Evolutionary conservation across 306 rosid genomes (phyloP).

Genomic region (Malus asiatica): DNA sequence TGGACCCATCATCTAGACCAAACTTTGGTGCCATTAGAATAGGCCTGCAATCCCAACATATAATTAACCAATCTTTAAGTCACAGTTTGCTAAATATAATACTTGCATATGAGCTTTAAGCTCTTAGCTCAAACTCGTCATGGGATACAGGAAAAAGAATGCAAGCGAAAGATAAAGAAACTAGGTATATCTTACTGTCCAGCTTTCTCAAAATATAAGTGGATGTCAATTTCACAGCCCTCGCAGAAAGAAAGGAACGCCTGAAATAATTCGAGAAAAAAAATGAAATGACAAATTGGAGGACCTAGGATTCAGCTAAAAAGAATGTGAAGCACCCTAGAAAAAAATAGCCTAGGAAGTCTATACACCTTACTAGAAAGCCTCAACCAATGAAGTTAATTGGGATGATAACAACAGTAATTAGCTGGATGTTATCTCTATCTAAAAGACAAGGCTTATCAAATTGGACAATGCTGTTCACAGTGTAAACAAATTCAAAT

Average conservation of each 20-base stretch:
- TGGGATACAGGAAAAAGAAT: not conserved
- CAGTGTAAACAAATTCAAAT: not conserved
- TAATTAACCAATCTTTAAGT: not conserved
- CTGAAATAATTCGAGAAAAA: slow-evolving; percentile 38
- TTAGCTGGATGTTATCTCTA: slow-evolving; percentile 9
- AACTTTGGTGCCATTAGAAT: slow-evolving; percentile 88
- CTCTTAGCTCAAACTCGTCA: not conserved
- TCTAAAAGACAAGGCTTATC: not conserved
- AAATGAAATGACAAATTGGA: not conserved
- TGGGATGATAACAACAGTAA: slow-evolving; percentile 1
- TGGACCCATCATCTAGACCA: slow-evolving; percentile 70
- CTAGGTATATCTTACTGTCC: slow-evolving; percentile 69
- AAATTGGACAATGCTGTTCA: not conserved
- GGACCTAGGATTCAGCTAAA: not conserved
- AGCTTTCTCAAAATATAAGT: slow-evolving; percentile 76
- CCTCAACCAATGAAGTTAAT: not conserved
- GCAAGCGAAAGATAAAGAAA: not conserved
- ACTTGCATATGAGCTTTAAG: not conserved
- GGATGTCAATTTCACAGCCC: slow-evolving; percentile 88
- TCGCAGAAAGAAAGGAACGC: slow-evolving; percentile 94
- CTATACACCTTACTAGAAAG: not conserved
- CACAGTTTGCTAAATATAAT: not conserved
- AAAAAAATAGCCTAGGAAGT: not conserved
- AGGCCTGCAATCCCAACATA: slow-evolving; percentile 55
- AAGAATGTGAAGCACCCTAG: not conserved